Percentiles rank a stretch among this genome's conserved stretches.
These are phyloP conservation scores for Lachnellula occidentalis DNA, from an alignment of 2,329 filamentous ascomycete species.

Conservation along the genomic window DNA sequence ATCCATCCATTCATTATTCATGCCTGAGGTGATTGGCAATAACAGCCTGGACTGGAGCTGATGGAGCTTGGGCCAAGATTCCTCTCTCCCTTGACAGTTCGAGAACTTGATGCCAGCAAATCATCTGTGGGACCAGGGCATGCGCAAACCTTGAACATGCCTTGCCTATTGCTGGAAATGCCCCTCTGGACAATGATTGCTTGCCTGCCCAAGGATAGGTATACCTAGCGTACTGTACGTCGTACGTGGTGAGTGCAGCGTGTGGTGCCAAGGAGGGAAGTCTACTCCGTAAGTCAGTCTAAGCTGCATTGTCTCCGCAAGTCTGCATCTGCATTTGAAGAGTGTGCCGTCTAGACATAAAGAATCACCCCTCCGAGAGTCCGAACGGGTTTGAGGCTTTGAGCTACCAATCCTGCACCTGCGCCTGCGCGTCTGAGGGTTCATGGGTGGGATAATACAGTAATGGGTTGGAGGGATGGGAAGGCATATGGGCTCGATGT, in stretches of 20 bases:
- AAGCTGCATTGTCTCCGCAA: no score
- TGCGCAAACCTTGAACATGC: constrained; percentile 2
- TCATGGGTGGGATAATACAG: constrained; percentile 9
- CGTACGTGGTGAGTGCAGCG: not conserved
- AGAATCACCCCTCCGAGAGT: not conserved
- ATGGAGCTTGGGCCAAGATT: constrained; percentile 3
- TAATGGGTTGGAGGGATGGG: constrained; percentile 5
- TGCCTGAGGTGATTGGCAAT: constrained; percentile 2
- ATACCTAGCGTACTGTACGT: no score
- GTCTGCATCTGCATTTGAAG: not conserved
- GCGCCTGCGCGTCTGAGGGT: constrained; percentile 15
- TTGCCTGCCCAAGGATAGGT: not conserved
- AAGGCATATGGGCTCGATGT: constrained; percentile 7
- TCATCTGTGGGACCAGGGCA: constrained; percentile 1
- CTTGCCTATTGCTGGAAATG: not conserved
- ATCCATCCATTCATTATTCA: no score
- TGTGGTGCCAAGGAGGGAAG: not conserved
- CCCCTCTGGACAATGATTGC: not conserved
- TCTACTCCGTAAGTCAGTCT: no score
- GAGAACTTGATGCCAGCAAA: not conserved
- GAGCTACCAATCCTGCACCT: no score
- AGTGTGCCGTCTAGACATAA: not conserved
- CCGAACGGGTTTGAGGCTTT: not conserved
- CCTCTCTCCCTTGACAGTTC: not conserved
- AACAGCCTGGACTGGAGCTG: constrained; percentile 1